These are phyloP conservation scores for Posidonia australis DNA, from an alignment of 106 monocot genomes.

Conservation along the genomic window DNA sequence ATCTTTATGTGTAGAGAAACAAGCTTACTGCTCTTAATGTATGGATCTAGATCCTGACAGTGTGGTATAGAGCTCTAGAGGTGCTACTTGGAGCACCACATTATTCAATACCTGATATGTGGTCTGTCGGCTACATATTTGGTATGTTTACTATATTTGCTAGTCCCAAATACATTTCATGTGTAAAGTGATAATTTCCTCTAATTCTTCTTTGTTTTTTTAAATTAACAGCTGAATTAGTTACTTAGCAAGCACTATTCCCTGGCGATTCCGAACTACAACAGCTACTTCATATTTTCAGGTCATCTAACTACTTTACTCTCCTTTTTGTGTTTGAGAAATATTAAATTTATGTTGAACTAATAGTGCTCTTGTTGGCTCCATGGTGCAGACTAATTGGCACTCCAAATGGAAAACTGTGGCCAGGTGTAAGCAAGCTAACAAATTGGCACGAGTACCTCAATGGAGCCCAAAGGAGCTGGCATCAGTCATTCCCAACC, in stretches of 20 bases:
- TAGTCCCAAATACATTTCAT: no score
- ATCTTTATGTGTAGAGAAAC: background rate
- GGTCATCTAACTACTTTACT: no score
- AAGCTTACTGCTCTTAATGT: background rate
- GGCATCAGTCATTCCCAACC: no score
- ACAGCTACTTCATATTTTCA: no score
- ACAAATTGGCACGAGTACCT: slow-evolving; percentile 86
- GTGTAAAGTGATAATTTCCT: no score
- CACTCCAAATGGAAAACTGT: slow-evolving; percentile 77
- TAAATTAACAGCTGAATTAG: slow-evolving; percentile 52
- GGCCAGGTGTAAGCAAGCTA: slow-evolving; percentile 84
- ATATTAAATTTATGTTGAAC: no score
- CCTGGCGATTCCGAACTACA: slow-evolving; percentile 91
- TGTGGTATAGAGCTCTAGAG: no score
- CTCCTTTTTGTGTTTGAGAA: no score
- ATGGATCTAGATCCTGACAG: slow-evolving; percentile 58
- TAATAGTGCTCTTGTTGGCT: background rate
- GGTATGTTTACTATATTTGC: no score
- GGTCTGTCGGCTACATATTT: slow-evolving; percentile 78
- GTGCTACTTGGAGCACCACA: slow-evolving; percentile 56
- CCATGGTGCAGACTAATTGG: slow-evolving; percentile 50
- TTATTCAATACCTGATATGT: slow-evolving; percentile 70
- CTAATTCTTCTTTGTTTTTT: no score
- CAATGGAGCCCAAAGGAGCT: no score
- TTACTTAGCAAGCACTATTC: slow-evolving; percentile 74